Evolutionary conservation across 2,329 filamentous ascomycete genomes (phyloP).

Genomic region (Orbilia ellipsospora): DNA sequence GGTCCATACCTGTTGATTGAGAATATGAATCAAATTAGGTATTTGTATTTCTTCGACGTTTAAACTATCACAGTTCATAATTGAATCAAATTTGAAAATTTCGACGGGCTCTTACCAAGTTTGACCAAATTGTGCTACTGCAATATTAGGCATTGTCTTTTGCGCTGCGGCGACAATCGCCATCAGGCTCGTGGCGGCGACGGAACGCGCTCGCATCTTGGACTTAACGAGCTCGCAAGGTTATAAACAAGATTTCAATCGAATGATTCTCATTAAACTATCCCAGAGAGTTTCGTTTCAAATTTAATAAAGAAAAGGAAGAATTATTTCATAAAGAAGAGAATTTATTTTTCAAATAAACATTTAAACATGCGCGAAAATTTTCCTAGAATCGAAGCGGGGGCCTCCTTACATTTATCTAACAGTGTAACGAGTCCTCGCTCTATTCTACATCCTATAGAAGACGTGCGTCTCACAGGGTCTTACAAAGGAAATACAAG

Average conservation of each 20-base stretch:
- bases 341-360: background rate
- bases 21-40: background rate
- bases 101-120: constrained; percentile 21
- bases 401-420: constrained; percentile 5
- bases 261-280: constrained; percentile 42
- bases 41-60: background rate
- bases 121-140: constrained; percentile 47
- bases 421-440: background rate
- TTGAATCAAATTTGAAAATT: background rate
- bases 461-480: constrained; percentile 33
- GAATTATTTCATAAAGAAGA: background rate
- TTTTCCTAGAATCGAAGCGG: constrained; percentile 2
- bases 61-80: background rate
- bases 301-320: background rate
- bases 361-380: background rate
- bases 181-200: background rate
- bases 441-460: no score
- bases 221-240: background rate
- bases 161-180: constrained; percentile 28
- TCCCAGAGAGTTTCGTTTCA: background rate
- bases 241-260: constrained; percentile 36
- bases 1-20: constrained; percentile 38
- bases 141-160: constrained; percentile 31
- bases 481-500: constrained; percentile 14
- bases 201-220: constrained; percentile 27